Base-by-base conservation (phyloP, 192 early-diverging fungal genomes). In the Chytriomyces sp. region DNA sequence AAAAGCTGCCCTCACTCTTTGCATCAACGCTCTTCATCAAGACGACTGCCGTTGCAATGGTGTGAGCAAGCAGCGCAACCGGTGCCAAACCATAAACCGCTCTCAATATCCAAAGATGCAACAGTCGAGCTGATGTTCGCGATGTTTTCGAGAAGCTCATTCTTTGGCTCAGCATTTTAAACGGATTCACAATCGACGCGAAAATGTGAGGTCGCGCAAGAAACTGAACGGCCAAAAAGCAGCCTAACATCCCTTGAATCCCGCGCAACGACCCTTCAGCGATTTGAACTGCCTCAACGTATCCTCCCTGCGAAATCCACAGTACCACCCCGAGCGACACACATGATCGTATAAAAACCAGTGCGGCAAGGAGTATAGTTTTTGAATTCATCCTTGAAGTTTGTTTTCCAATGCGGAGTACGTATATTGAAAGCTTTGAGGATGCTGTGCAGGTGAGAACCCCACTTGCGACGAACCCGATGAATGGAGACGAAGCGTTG, bases 371-470 rank as follows among this genome's bases (percentile, higher is more conserved):
- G 26, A 57, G 57, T 70, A 20, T 5, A 24, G 44, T 13, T 13
- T 35, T 35, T 35, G 20, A 13, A 57, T 20, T 13, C 53, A n/a
- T 57, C 53, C 16, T 57, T 57, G 5, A 20, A n/a, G 13, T 57
- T 20, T 57, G 13, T 6, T 45, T 68, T 49, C 43, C 28, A 26
- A 11, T 18, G 16, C 11, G 26, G 18, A 20, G 13, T 7, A 20
- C 18, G 45, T 57, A 28, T 57, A 53, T 59, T 57, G 43, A 10
- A 70, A 53, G 18, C 8, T 49, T 73, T 63, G 72, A 73, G 18
- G 53, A 23, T 11, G 16, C 45, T 13, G 63, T 63, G 53, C 72
- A 73, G 5, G 45, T 43, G 13, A 63, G n/a, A 8, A 63, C 72
- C 7, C 18, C 23, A 44, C 60, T 48, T 10, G 44, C 43, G 23